Evolutionary conservation across 2,329 filamentous ascomycete species (phyloP).

Genomic region (Periconia sp.): DNA sequence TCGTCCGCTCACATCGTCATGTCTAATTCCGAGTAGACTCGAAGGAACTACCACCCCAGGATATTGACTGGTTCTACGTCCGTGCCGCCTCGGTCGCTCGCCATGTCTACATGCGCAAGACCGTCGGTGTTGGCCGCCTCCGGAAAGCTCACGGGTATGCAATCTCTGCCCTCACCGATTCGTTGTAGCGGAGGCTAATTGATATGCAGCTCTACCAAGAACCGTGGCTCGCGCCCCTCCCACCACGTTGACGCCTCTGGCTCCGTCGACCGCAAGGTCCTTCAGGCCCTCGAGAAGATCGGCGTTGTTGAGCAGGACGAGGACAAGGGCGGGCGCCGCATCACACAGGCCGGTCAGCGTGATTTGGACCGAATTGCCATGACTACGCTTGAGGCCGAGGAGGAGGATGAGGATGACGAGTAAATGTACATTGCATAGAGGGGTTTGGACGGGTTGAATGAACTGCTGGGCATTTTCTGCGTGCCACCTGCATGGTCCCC

Average conservation of each 20-base stretch:
- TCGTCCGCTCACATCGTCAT: neutral
- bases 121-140: slow-evolving; percentile 96
- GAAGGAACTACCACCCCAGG: slow-evolving; percentile 98
- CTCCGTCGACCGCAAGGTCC: slow-evolving; percentile 94
- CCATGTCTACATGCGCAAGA: slow-evolving; percentile 99
- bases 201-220: slow-evolving; percentile 77
- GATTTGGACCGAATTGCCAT: slow-evolving; percentile 83
- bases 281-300: slow-evolving; percentile 99
- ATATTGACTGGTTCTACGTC: slow-evolving; percentile 92
- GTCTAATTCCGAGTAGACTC: slow-evolving; percentile 58
- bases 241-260: slow-evolving; percentile 96
- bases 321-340: slow-evolving; percentile 97
- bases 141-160: slow-evolving; percentile 82
- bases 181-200: too few relatives aligned
- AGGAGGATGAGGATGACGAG: slow-evolving; percentile 55
- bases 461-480: slow-evolving; percentile 33
- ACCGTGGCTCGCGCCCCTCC: slow-evolving; percentile 88
- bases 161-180: too few relatives aligned
- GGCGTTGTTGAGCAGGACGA: slow-evolving; percentile 97
- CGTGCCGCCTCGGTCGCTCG: slow-evolving; percentile 94
- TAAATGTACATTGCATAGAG: slow-evolving; percentile 28
- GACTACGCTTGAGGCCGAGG: slow-evolving; percentile 58
- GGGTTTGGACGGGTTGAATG: too few relatives aligned
- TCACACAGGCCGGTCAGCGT: slow-evolving; percentile 97
- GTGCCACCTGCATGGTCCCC: slow-evolving; percentile 33